A percentile compares a stretch with the other conserved stretches of the same genome.
Evolutionary conservation across 2,329 filamentous ascomycete genomes (phyloP).

Genomic region (Colletotrichum sp.): DNA sequence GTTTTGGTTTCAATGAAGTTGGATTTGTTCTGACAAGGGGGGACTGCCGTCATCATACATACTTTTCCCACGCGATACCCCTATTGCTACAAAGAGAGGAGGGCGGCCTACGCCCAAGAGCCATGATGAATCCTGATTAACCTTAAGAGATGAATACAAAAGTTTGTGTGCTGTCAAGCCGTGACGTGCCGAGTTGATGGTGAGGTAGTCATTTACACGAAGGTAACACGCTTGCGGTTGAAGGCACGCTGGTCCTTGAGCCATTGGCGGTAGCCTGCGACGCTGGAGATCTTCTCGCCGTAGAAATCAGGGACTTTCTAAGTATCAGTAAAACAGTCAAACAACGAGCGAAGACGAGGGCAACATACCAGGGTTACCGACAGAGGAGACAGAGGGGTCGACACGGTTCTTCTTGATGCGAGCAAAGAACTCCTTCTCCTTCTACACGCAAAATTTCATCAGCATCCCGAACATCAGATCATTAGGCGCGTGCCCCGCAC

Average conservation of each 20-base stretch:
- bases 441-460: constrained; percentile 51
- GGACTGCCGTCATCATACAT: constrained; percentile 28
- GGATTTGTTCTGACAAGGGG: constrained; percentile 30
- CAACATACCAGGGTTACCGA: constrained; percentile 77
- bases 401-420: constrained; percentile 92
- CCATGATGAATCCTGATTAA: constrained; percentile 7
- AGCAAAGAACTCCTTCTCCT: constrained; percentile 93
- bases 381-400: constrained; percentile 86
- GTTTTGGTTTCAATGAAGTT: neutral
- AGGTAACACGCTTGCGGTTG: constrained; percentile 83
- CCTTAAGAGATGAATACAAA: constrained; percentile 7
- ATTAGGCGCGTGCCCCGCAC: neutral
- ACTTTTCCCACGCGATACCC: constrained; percentile 15
- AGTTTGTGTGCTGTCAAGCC: neutral
- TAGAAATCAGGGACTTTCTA: constrained; percentile 87
- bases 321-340: neutral
- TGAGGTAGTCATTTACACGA: constrained; percentile 51
- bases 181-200: neutral
- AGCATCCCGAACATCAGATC: neutral
- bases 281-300: constrained; percentile 96
- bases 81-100: constrained; percentile 12
- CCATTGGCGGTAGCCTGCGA: constrained; percentile 91
- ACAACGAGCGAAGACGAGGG: accelerated
- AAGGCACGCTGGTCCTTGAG: constrained; percentile 97
- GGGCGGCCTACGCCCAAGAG: constrained; percentile 11